Evolutionary conservation across 805 yeast genomes (phyloP).

Genomic region (Candida manassasensis): DNA sequence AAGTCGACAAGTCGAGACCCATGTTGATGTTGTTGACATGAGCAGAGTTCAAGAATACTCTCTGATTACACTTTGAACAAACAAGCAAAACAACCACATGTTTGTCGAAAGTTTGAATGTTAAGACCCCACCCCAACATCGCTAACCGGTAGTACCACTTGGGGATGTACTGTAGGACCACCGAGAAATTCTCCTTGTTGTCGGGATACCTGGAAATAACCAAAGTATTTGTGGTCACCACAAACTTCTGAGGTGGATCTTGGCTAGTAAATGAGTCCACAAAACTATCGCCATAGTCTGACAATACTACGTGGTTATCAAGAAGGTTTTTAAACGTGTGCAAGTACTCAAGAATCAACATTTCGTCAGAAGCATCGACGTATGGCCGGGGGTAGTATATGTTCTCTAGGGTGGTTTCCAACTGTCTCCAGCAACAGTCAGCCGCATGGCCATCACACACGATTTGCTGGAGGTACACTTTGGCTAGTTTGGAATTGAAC

Average conservation of each 20-base stretch:
- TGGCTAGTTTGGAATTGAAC: constrained; percentile 19
- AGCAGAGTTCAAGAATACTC: constrained; percentile 24
- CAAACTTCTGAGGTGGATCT: constrained; percentile 11
- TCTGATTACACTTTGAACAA: constrained; percentile 35
- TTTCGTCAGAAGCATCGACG: constrained; percentile 24
- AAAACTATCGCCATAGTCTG: constrained; percentile 10
- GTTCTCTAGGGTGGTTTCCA: constrained; percentile 29
- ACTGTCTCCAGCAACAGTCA: constrained; percentile 34
- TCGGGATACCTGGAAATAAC: constrained; percentile 28
- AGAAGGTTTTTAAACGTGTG: constrained; percentile 22
- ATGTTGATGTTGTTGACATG: not conserved
- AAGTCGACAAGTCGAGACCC: constrained; percentile 16
- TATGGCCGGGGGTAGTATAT: constrained; percentile 33
- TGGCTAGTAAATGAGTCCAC: constrained; percentile 1
- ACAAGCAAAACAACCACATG: constrained; percentile 25
- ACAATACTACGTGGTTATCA: constrained; percentile 18
- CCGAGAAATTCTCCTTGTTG: constrained; percentile 30
- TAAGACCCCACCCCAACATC: constrained; percentile 33
- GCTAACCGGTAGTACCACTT: constrained; percentile 33
- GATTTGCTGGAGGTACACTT: constrained; percentile 24
- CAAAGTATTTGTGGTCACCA: constrained; percentile 27
- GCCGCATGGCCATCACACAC: constrained; percentile 21
- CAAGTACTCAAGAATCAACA: constrained; percentile 25
- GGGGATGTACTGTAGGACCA: constrained; percentile 22
- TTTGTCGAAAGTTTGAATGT: constrained; percentile 25